A percentile compares a stretch with the other conserved stretches of the same genome.
phyloP scores from a whole-genome alignment of 192 early-diverging fungal species.

The Entophlyctis helioformis region DNA sequence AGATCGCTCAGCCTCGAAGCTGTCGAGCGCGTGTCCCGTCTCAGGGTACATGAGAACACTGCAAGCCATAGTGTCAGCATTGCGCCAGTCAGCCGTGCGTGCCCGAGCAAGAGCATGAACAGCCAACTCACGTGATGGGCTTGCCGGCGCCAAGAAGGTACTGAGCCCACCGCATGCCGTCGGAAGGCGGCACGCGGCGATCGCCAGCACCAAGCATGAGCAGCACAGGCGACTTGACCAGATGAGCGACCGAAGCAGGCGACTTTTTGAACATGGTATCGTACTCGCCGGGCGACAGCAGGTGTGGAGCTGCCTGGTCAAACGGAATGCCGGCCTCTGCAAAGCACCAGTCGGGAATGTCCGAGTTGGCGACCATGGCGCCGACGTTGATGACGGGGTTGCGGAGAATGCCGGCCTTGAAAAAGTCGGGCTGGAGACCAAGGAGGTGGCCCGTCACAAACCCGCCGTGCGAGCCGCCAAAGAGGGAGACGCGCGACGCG shows the following conservation, averaged over 20 bases:
- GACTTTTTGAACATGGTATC: constrained; percentile 40
- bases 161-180: constrained; percentile 30
- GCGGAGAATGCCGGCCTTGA: constrained; percentile 47
- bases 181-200: constrained; percentile 58
- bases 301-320: constrained; percentile 38
- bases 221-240: constrained; percentile 51
- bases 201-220: constrained; percentile 55
- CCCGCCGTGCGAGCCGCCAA: constrained; percentile 63
- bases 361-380: constrained; percentile 39
- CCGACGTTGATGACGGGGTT: constrained; percentile 68
- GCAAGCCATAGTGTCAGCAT: background rate
- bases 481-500: constrained; percentile 29
- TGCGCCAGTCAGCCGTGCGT: too few species aligned
- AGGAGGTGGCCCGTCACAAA: constrained; percentile 15
- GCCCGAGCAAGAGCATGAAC: too few species aligned
- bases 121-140: too few species aligned
- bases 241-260: constrained; percentile 38
- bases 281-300: constrained; percentile 42
- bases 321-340: constrained; percentile 52
- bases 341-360: constrained; percentile 65
- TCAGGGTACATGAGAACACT: constrained; percentile 18
- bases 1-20: constrained; percentile 23
- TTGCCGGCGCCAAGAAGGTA: constrained; percentile 7
- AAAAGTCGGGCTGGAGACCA: constrained; percentile 36
- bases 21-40: constrained; percentile 26